phyloP scores from a whole-genome alignment of 1,284 basidiomycete species.

The Rhodotorula sp. region DNA sequence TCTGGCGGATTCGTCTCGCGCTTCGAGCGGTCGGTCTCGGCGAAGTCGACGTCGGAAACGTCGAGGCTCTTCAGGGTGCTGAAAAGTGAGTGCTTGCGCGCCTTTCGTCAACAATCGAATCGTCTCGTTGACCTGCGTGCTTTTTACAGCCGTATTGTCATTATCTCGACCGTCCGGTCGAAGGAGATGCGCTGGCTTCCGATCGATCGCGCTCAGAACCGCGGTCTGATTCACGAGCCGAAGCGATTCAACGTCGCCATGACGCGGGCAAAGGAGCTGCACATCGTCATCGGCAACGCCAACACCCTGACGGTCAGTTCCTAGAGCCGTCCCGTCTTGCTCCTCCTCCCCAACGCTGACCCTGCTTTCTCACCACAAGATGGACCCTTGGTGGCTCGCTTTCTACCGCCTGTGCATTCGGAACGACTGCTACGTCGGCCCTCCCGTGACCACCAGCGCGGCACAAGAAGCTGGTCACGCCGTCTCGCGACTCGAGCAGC shows the following conservation, averaged over 20 bases:
- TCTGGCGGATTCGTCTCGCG: slow-evolving; percentile 50
- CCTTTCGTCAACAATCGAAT: too few species aligned
- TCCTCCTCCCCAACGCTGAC: too few species aligned
- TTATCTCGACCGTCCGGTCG: slow-evolving; percentile 49
- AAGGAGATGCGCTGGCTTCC: slow-evolving; percentile 45
- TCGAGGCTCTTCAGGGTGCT: slow-evolving; percentile 47
- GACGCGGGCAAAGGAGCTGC: slow-evolving; percentile 51
- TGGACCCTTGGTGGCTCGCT: slow-evolving; percentile 47
- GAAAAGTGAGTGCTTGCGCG: slow-evolving; percentile 35
- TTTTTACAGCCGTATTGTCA: slow-evolving; percentile 43
- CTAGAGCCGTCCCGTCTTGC: slow-evolving; percentile 6
- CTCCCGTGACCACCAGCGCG: slow-evolving; percentile 1
- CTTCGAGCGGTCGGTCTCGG: slow-evolving; percentile 45
- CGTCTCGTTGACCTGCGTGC: not conserved
- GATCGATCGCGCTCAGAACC: slow-evolving; percentile 44
- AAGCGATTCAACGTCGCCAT: slow-evolving; percentile 53
- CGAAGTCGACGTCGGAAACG: slow-evolving; percentile 50
- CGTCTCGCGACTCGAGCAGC: slow-evolving; percentile 31
- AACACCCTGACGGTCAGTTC: slow-evolving; percentile 35
- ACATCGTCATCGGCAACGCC: slow-evolving; percentile 51
- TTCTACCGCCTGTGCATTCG: slow-evolving; percentile 46
- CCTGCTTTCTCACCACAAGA: slow-evolving; percentile 11
- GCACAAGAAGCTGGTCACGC: slow-evolving; percentile 15
- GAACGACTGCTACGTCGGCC: slow-evolving; percentile 37
- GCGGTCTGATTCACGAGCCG: slow-evolving; percentile 49